Conservation (phyloP, 73 alveolate genomes). For the Paramecium caudatum region DNA sequence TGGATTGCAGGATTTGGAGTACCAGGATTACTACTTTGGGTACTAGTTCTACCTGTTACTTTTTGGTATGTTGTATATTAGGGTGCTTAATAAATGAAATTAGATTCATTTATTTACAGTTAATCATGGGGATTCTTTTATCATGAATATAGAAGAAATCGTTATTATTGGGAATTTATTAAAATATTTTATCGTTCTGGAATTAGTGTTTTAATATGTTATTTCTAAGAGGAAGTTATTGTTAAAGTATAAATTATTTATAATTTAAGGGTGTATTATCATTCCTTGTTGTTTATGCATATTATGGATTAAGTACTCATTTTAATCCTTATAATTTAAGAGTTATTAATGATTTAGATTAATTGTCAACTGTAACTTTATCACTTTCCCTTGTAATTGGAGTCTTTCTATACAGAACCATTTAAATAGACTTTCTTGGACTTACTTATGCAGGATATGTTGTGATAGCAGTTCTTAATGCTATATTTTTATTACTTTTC, state of each 20-base stretch:
- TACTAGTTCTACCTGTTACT: not conserved
- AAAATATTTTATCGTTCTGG: conserved; percentile 49
- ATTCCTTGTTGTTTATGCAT: conserved; percentile 15
- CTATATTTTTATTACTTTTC: not conserved
- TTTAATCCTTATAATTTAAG: conserved; percentile 44
- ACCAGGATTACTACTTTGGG: conserved; percentile 29
- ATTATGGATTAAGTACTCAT: conserved; percentile 34
- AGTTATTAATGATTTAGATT: not conserved
- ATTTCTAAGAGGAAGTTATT: conserved; percentile 39
- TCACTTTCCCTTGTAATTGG: conserved; percentile 56
- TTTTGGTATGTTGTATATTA: not conserved
- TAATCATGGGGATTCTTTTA: conserved; percentile 55
- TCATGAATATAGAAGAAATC: conserved; percentile 36
- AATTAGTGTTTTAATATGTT: not conserved
- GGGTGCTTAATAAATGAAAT: conserved; percentile 26
- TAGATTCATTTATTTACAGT: conserved; percentile 1
- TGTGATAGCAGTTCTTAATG: conserved; percentile 47
- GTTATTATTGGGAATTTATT: conserved; percentile 62
- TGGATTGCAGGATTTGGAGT: conserved; percentile 66
- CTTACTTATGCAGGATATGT: conserved; percentile 51
- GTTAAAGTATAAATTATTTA: conserved; percentile 11
- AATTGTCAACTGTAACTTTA: not conserved
- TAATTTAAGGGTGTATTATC: conserved; percentile 2
- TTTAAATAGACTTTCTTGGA: not conserved
- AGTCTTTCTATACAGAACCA: conserved; percentile 52